A percentile compares a stretch with the other conserved stretches of the same genome.
Conservation (phyloP, 345 rosid genomes). For the Psidium guajava region DNA sequence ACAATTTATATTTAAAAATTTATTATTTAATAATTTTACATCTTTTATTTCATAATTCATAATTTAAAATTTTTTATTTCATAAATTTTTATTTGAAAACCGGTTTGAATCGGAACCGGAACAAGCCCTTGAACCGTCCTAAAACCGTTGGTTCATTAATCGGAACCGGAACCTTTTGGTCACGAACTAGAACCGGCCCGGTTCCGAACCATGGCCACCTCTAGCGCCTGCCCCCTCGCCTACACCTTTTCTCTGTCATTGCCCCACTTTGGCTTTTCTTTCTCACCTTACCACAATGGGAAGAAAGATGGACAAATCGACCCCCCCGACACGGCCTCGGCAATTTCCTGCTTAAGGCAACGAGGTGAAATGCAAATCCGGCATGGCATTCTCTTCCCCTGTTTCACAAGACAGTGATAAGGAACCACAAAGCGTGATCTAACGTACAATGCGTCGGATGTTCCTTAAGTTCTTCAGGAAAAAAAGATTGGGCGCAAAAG, state of each 20-base stretch:
- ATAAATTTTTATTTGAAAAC: no score
- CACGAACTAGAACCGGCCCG: no score
- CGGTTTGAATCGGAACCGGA: no score
- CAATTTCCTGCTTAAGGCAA: not conserved
- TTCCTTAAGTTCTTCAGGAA: not conserved
- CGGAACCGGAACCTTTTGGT: no score
- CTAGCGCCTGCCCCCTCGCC: not conserved
- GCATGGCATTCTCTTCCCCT: not conserved
- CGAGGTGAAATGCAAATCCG: not conserved
- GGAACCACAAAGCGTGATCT: not conserved
- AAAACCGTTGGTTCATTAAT: no score
- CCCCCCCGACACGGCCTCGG: not conserved
- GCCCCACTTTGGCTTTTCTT: not conserved
- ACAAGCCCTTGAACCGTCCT: no score
- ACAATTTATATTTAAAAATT: no score
- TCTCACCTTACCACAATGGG: not conserved
- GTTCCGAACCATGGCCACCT: no score
- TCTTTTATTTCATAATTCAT: no score
- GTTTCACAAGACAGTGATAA: no score
- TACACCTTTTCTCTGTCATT: not conserved
- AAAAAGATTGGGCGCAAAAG: not conserved
- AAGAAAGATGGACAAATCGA: not conserved
- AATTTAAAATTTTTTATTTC: no score
- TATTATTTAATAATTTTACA: no score
- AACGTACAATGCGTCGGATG: not conserved